Conservation (phyloP, 1,284 basidiomycete species). For the Flammula alnicola region DNA sequence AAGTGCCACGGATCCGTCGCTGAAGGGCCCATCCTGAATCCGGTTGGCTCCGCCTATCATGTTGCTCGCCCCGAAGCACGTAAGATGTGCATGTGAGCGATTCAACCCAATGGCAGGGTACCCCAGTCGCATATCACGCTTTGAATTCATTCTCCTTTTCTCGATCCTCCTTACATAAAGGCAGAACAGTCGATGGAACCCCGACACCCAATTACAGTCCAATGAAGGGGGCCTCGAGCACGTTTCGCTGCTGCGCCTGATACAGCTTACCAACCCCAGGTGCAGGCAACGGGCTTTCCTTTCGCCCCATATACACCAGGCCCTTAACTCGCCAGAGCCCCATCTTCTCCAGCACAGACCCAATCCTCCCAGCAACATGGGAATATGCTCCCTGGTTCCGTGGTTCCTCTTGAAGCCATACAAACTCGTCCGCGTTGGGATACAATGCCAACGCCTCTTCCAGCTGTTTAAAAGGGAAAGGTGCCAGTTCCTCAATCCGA, state of each 20-base stretch:
- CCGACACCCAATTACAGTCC: too few relatives aligned
- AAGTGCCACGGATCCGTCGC: too few relatives aligned
- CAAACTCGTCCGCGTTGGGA: conserved; percentile 44
- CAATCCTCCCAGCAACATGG: conserved; percentile 66
- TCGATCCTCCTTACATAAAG: too few relatives aligned
- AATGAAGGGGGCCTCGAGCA: too few relatives aligned
- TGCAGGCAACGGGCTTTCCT: conserved; percentile 75
- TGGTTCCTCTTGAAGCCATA: conserved; percentile 88
- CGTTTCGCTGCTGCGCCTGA: conserved; percentile 67
- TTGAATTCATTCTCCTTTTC: too few relatives aligned
- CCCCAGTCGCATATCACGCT: too few relatives aligned
- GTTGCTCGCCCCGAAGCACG: too few relatives aligned
- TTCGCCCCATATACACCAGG: conserved; percentile 67
- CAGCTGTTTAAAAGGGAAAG: conserved; percentile 78
- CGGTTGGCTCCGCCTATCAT: too few relatives aligned
- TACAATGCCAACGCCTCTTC: conserved; percentile 53
- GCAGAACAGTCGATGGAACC: too few relatives aligned
- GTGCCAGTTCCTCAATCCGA: conserved; percentile 83
- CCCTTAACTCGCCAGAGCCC: conserved; percentile 32
- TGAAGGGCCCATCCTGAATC: too few relatives aligned
- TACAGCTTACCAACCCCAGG: conserved; percentile 79
- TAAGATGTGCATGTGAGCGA: too few relatives aligned
- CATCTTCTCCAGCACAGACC: conserved; percentile 51
- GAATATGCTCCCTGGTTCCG: conserved; percentile 83
- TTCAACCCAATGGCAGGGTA: too few relatives aligned